Evolutionary conservation across 805 yeast species (phyloP).

Genomic region (Metschnikowia lachancei): DNA sequence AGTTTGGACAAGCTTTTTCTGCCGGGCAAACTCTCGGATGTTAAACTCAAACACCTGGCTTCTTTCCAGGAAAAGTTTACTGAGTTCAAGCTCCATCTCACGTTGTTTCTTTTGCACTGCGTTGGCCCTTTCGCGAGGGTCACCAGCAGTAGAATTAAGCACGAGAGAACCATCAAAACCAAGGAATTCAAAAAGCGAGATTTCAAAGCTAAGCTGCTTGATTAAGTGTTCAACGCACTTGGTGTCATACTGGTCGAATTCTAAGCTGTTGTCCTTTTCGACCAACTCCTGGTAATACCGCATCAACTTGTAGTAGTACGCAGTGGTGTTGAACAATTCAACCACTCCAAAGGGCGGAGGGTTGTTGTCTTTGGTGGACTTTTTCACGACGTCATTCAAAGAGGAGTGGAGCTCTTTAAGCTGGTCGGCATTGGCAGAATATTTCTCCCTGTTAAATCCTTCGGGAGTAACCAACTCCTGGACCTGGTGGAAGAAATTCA

Average conservation of each 20-base stretch:
- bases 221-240: slow-evolving; percentile 8
- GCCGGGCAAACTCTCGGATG: slow-evolving; percentile 2
- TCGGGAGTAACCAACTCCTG: background rate
- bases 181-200: slow-evolving; percentile 7
- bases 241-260: slow-evolving; percentile 5
- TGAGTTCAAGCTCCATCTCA: slow-evolving; percentile 4
- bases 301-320: slow-evolving; percentile 10
- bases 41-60: slow-evolving; percentile 9
- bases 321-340: slow-evolving; percentile 10
- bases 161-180: slow-evolving; percentile 1
- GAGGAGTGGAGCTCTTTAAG: background rate
- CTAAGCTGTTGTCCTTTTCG: slow-evolving; percentile 1
- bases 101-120: background rate
- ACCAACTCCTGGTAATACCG: slow-evolving; percentile 6
- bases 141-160: background rate
- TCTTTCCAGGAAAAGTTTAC: slow-evolving; percentile 4
- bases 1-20: background rate
- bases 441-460: background rate
- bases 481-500: slow-evolving; percentile 1
- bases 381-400: background rate
- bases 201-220: slow-evolving; percentile 7
- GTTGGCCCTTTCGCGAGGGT: background rate
- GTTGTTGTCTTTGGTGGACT: background rate
- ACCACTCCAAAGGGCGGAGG: background rate
- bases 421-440: background rate